phyloP scores from a whole-genome alignment of 306 rosid genomes.

The Vigna angularis region DNA sequence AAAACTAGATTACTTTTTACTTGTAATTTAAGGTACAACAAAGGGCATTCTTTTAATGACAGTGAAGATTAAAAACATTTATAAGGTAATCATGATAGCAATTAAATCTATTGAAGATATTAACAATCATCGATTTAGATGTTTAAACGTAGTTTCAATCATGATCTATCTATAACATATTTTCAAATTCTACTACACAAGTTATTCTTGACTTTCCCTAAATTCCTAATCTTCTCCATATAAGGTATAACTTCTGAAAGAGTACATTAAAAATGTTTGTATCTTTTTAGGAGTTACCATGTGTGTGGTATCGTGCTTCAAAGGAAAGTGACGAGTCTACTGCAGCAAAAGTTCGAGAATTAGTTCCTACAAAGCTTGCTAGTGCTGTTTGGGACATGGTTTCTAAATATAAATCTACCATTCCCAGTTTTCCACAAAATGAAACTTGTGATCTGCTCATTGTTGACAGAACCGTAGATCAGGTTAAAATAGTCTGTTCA shows the following conservation, averaged over 20 bases:
- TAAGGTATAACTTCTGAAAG: slow-evolving; percentile 23
- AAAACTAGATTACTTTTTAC: background rate
- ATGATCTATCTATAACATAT: slow-evolving; percentile 21
- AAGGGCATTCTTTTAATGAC: background rate
- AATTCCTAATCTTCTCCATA: background rate
- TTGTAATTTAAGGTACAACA: background rate
- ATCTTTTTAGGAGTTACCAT: slow-evolving; percentile 73
- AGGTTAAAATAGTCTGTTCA: slow-evolving; percentile 59
- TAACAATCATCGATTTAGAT: slow-evolving; percentile 15
- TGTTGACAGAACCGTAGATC: slow-evolving; percentile 89
- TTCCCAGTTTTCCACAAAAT: slow-evolving; percentile 79
- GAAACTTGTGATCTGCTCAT: slow-evolving; percentile 96
- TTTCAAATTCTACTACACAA: background rate
- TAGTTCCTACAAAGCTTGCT: slow-evolving; percentile 80
- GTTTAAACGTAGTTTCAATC: slow-evolving; percentile 14
- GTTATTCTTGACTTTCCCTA: slow-evolving; percentile 10
- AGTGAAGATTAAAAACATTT: background rate
- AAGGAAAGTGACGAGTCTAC: slow-evolving; percentile 60
- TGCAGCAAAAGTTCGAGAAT: slow-evolving; percentile 54
- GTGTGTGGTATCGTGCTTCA: slow-evolving; percentile 70
- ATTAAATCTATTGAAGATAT: background rate
- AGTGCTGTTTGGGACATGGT: slow-evolving; percentile 73
- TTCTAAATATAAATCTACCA: slow-evolving; percentile 75
- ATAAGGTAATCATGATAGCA: background rate
- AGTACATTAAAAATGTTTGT: slow-evolving; percentile 29